Conservation (phyloP, 306 rosid genomes). For the Fragaria ananassa region DNA sequence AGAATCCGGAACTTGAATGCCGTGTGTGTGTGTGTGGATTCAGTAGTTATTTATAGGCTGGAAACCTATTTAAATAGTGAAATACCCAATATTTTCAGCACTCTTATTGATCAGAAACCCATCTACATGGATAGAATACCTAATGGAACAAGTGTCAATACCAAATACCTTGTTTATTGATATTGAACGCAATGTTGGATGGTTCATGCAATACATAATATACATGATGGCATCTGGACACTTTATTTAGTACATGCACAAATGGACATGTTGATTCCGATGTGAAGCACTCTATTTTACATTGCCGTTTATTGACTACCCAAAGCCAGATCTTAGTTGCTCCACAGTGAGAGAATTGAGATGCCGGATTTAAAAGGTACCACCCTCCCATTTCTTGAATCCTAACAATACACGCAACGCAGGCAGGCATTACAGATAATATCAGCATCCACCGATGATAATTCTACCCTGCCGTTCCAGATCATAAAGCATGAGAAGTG, state of each 20-base stretch:
- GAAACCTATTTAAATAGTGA: no score
- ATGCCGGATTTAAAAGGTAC: slow-evolving; percentile 3
- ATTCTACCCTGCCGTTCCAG: slow-evolving; percentile 55
- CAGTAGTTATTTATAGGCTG: no score
- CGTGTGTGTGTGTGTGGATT: no score
- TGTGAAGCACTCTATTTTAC: neutral
- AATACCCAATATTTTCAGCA: no score
- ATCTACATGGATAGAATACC: neutral
- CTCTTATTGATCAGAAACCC: neutral
- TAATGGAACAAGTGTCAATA: neutral
- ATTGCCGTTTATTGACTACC: neutral
- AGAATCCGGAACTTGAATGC: no score
- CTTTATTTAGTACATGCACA: neutral
- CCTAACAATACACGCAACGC: neutral
- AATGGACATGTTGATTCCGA: neutral
- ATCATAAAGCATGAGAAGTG: slow-evolving; percentile 61
- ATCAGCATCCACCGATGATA: slow-evolving; percentile 36
- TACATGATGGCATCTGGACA: neutral
- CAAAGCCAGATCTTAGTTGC: neutral
- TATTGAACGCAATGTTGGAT: neutral
- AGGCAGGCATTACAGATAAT: neutral
- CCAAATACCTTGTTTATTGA: neutral
- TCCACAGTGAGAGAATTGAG: neutral
- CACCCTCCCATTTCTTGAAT: slow-evolving; percentile 3
- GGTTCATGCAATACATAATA: neutral